Evolutionary conservation across 2,329 filamentous ascomycete genomes (phyloP), one percentile per base, ranked within the genome.

Genomic region (Cladosporium sp.): DNA sequence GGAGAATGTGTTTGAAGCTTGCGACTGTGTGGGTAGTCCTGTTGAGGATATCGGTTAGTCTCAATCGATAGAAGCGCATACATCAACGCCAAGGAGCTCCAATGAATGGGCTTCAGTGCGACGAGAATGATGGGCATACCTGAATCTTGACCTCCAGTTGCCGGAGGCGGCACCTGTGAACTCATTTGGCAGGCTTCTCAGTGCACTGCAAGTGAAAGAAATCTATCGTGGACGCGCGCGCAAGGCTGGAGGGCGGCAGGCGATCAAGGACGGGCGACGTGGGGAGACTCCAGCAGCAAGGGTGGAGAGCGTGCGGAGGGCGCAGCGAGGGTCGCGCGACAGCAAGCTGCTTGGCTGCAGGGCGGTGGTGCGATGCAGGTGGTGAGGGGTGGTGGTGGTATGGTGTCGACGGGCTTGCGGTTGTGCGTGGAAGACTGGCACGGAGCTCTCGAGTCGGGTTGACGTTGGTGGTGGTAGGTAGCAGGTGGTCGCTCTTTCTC

Each of bases 151-250:
- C 61, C 71, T 67, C 67, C 69, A 57, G 66, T 48, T 56, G 65
- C 60, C 65, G 72, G 71, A 71, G 69, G 69, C 36, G 59, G 61
- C 66, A 67, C 71, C 67, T 69, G 63, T 65, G 71, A 70, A 72
- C 70, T 72, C 72, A 74, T 74, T 67, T 68, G 63, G 51, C 46
- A 62, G 56, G 66, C 67, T 46, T n/a, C 25, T 28, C 28, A 36
- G 36, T 39, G 26, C 60, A 46, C 49, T 16, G 25, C 18, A 30
- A 30, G 60, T 26, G 48, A 23, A 21, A 13, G 23, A 18, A 23
- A 25, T 56, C 32, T 43, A 32, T 63, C 30, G 49, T 25, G 18
- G 30, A 48, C 23, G 28, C 60, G 60, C 60, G 60, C 60, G 60
- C 60, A 46, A 63, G 48, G 34, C 34, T 63, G 25, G 34, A 21